A percentile compares a stretch with the other conserved stretches of the same genome.
Conservation (phyloP, 2,329 filamentous ascomycete genomes). For the Aspergillus caelatus region DNA sequence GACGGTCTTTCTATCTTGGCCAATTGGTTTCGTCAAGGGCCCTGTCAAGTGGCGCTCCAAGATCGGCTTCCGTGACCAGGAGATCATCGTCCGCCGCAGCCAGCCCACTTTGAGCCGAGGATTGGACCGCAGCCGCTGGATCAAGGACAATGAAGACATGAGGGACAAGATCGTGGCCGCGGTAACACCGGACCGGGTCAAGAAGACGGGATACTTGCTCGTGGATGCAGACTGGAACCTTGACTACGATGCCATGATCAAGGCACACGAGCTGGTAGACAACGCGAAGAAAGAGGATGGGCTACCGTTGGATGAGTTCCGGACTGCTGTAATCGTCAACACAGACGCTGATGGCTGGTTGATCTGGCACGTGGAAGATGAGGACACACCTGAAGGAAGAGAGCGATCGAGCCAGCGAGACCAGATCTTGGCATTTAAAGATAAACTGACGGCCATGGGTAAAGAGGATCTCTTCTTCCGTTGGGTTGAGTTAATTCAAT, state of each 20-base stretch:
- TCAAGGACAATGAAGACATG: conserved; percentile 56
- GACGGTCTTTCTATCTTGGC: conserved; percentile 73
- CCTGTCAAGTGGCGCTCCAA: conserved; percentile 73
- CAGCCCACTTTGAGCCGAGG: conserved; percentile 67
- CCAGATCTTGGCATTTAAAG: conserved; percentile 80
- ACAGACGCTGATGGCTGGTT: conserved; percentile 72
- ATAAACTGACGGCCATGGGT: conserved; percentile 71
- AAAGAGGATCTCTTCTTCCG: conserved; percentile 90
- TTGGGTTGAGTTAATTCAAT: conserved; percentile 92
- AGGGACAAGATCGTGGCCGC: conserved; percentile 66
- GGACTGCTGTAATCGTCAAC: conserved; percentile 70
- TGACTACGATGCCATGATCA: conserved; percentile 80
- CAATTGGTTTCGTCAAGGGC: conserved; percentile 68
- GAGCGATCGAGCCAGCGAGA: conserved; percentile 47
- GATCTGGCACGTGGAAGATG: conserved; percentile 62
- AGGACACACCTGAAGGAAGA: conserved; percentile 50
- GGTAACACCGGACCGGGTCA: conserved; percentile 66
- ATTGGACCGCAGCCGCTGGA: conserved; percentile 53
- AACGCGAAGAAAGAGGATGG: conserved; percentile 30
- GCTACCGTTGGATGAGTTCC: conserved; percentile 66
- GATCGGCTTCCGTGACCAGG: conserved; percentile 75
- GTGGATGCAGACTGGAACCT: conserved; percentile 86
- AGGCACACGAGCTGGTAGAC: conserved; percentile 71
- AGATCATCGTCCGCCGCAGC: conserved; percentile 80
- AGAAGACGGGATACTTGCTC: conserved; percentile 85